Evolutionary conservation across 495 filamentous ascomycete species (phyloP).

Genomic region (Penicilliopsis zonata): DNA sequence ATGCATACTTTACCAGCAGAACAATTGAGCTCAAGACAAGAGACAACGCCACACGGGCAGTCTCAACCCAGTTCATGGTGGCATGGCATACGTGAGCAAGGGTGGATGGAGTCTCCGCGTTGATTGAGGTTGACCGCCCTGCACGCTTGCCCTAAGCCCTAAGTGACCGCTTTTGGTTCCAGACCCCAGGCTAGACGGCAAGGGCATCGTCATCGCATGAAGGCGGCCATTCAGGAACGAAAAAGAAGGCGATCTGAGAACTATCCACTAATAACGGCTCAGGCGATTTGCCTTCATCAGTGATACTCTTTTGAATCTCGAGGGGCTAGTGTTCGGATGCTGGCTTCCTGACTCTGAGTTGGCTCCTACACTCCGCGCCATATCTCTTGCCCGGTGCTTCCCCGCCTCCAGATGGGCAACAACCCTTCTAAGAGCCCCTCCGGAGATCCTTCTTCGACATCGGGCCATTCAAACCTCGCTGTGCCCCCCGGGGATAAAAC

Average conservation of each 20-base stretch:
- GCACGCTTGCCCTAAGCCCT: slow-evolving; percentile 13
- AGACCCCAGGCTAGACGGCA: slow-evolving; percentile 9
- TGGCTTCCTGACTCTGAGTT: slow-evolving; percentile 11
- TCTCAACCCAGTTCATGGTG: too few species aligned
- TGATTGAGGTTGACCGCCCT: too few species aligned
- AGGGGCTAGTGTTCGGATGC: slow-evolving; percentile 11
- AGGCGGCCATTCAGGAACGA: slow-evolving; percentile 1
- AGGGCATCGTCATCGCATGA: slow-evolving; percentile 11
- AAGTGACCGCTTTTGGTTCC: slow-evolving; percentile 8
- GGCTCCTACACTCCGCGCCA: slow-evolving; percentile 3
- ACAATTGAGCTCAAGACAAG: not conserved
- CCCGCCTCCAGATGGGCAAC: slow-evolving; percentile 33
- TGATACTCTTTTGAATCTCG: not conserved
- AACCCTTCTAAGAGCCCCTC: slow-evolving; percentile 36
- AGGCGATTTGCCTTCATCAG: too few species aligned
- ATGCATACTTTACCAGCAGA: not conserved
- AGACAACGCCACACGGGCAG: not conserved
- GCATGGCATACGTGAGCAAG: too few species aligned
- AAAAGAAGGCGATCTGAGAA: not conserved
- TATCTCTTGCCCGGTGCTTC: slow-evolving; percentile 6
- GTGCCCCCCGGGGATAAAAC: slow-evolving; percentile 20
- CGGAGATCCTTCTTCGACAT: slow-evolving; percentile 20
- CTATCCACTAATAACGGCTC: not conserved
- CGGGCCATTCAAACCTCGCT: slow-evolving; percentile 12
- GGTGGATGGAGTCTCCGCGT: too few species aligned